phyloP scores from a whole-genome alignment of 208 protist genomes.

The Angomonas ambiguus region DNA sequence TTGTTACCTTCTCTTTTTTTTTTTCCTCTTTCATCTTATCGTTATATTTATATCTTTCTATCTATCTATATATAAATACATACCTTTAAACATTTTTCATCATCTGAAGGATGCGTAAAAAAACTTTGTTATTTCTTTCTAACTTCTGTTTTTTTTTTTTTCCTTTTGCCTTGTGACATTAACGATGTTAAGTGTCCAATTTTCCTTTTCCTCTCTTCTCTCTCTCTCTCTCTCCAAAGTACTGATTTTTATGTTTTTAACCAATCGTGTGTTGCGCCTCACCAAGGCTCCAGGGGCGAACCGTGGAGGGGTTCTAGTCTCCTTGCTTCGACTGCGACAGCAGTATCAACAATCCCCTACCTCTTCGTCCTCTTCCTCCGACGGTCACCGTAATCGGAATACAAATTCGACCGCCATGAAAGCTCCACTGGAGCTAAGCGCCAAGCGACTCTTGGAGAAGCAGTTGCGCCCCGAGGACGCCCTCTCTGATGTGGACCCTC shows the following conservation, averaged over 20 bases:
- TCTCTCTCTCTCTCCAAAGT: background rate
- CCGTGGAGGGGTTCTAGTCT: conserved; percentile 18
- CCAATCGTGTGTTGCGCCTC: background rate
- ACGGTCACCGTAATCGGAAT: background rate
- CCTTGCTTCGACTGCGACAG: conserved; percentile 34
- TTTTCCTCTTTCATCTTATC: conserved; percentile 19
- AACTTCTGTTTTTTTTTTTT: background rate
- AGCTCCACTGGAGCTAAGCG: background rate
- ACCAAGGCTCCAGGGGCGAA: background rate
- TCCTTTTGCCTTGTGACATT: background rate
- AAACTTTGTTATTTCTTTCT: background rate
- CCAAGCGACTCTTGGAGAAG: conserved; percentile 43
- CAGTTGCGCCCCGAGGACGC: conserved; percentile 36
- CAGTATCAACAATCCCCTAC: conserved; percentile 44
- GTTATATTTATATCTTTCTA: background rate
- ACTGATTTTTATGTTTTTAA: background rate
- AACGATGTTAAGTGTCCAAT: no score
- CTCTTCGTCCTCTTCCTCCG: conserved; percentile 4
- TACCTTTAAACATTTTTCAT: no score
- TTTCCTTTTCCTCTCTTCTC: background rate
- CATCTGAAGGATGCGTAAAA: no score
- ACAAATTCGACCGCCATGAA: background rate
- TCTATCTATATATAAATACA: background rate
- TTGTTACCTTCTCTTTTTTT: conserved; percentile 16
- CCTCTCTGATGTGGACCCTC: conserved; percentile 53